Evolutionary conservation across 805 yeast genomes (phyloP), one percentile per base, ranked within the genome.

Genomic region (Blastobotrys mokoenaii): DNA sequence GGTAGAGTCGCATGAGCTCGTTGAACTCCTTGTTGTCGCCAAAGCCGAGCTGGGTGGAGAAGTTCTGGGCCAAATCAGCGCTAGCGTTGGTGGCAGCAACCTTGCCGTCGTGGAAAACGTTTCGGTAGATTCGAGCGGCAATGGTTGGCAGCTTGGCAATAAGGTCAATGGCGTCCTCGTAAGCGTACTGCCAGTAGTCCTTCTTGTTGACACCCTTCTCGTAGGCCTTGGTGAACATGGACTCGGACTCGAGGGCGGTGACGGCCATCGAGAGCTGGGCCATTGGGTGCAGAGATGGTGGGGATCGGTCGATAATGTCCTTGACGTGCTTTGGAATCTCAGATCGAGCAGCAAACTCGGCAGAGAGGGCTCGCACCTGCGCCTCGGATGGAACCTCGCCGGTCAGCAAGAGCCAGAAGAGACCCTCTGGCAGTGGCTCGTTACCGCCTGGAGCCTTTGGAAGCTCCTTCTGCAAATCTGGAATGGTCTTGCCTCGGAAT

Each of bases 401-500:
- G 37, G 89, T 82, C 62, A 84, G 69, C 52, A 83, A 69, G 57
- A 77, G 77, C 90, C 90, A 84, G 62, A 83, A 74, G 77, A 83
- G 79, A 35, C 64, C 61, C 51, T 61, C 66, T 43, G 90, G 90
- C 48, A 81, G 70, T 61, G 83, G 81, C 62, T 79, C 84, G 46
- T 69, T 63, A 50, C 81, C 82, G 60, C 78, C 82, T 54, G 77
- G 79, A 43, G 78, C 84, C 70, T 80, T 79, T 70, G 94, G 94
- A 52, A 84, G 73, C 64, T 76, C 77, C 58, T 72, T 71, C 65
- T 78, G 84, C 62, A 82, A 73, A 54, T 84, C 89, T 52, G 89
- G 89, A 57, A 84, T 84, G 53, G 93, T 83, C 64, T 74, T 72
- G 57, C 90, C 90, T 67, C 90, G 81, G 75, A 84, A 84, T 64